phyloP scores from a whole-genome alignment of 1,284 basidiomycete species.

The Stereum hirsutum region DNA sequence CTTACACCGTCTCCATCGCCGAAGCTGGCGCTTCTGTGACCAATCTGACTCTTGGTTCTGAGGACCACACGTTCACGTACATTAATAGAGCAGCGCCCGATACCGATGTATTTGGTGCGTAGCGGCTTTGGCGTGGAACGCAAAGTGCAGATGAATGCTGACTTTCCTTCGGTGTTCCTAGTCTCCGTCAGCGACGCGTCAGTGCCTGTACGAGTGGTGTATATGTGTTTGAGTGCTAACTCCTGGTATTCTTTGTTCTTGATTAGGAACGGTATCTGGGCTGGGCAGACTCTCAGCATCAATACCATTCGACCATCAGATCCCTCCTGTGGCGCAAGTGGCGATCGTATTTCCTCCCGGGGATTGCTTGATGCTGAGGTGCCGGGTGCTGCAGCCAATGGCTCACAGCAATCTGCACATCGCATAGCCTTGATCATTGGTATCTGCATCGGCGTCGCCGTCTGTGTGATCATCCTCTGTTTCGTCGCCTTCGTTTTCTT shows the following conservation, averaged over 20 bases:
- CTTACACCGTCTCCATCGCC: slow-evolving; percentile 36
- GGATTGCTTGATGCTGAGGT: slow-evolving; percentile 8
- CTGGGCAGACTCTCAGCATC: slow-evolving; percentile 13
- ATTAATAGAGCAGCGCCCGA: slow-evolving; percentile 35
- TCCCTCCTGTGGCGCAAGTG: too few relatives aligned
- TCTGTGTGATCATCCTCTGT: slow-evolving; percentile 13
- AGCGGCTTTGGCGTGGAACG: neutral
- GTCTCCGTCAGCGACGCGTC: slow-evolving; percentile 31
- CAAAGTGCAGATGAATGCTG: neutral
- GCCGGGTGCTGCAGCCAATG: slow-evolving; percentile 1
- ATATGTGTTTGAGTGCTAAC: neutral
- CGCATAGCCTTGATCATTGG: slow-evolving; percentile 12
- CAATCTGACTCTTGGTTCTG: slow-evolving; percentile 30
- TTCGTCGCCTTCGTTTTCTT: slow-evolving; percentile 10
- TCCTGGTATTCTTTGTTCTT: neutral
- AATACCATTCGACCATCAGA: slow-evolving; percentile 13
- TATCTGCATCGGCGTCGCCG: slow-evolving; percentile 16
- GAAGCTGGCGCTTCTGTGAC: slow-evolving; percentile 31
- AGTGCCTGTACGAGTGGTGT: slow-evolving; percentile 11
- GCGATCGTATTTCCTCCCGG: too few relatives aligned
- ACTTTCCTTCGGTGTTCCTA: slow-evolving; percentile 11
- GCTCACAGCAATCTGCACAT: neutral
- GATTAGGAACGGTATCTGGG: slow-evolving; percentile 19
- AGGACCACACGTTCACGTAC: slow-evolving; percentile 34
- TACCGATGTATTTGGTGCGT: slow-evolving; percentile 32